Evolutionary conservation across 352 stramenopile genomes (phyloP), one percentile per base, ranked within the genome.

Genomic region (Phytopythium helicoides): DNA sequence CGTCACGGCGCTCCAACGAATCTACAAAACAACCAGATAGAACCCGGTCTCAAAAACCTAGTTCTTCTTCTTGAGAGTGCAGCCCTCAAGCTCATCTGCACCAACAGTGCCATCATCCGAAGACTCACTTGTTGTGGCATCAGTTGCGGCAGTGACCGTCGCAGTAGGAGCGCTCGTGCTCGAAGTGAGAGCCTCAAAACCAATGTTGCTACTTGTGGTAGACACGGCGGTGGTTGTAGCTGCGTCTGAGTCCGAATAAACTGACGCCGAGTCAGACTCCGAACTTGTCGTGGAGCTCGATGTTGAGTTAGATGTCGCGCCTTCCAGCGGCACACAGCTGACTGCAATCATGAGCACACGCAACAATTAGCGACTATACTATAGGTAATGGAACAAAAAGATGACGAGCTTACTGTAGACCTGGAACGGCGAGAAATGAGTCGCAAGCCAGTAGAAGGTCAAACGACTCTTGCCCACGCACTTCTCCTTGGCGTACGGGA

Each of bases 371-470:
- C 22, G 11, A 40, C 26, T 8, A 8, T 15, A 25, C n/a, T 5
- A 26, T 16, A 41, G 9, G 6, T 22, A 10, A 7, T 34, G 8
- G 33, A 18, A 40, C 18, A 1, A 1, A 36, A 23, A 21, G 22
- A 6, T 12, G 23, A 21, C 6, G 2, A 10, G 38, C 37, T 25
- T 47, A 55, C 48, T 55, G 48, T 55, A 55, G 15, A 55, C 48
- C 18, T 55, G 48, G 47, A 52, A 52, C 9, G 46, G 46, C n/a
- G 46, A 42, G 46, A 52, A 52, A 8, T 52, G 36, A 35, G 62
- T 71, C 22, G 62, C 56, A 12, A 76, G 57, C 66, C 63, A 76
- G 42, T 75, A 75, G 51, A 75, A 62, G 6, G 63, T 69, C 19
- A 75, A 46, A 15, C 60, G 58, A 2, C 35, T 72, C 45, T 75